Conservation (phyloP, 305 asterid species). For the Euphrasia arctica region DNA sequence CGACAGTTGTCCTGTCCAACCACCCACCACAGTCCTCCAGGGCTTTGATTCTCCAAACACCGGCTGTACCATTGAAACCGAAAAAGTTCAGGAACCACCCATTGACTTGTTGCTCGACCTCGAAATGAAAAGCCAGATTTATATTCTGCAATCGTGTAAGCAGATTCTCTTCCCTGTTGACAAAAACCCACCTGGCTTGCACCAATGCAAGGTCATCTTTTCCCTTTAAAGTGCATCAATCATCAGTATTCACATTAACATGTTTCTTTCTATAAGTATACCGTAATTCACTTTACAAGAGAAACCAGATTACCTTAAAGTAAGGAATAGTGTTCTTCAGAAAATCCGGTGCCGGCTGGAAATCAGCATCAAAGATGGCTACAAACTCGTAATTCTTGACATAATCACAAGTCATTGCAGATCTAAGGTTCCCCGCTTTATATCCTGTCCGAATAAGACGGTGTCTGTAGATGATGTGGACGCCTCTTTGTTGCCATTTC, state of each 20-base stretch:
- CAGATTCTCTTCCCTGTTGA: conserved; percentile 88
- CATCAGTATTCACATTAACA: conserved; percentile 25
- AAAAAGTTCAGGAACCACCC: conserved; percentile 90
- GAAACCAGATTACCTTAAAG: conserved; percentile 58
- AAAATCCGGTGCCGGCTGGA: conserved; percentile 90
- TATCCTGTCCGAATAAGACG: conserved; percentile 88
- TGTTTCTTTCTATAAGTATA: conserved; percentile 12
- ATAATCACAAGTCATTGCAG: conserved; percentile 87
- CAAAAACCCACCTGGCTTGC: conserved; percentile 88
- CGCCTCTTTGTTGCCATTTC: conserved; percentile 91
- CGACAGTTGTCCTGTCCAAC: conserved; percentile 93
- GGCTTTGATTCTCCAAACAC: conserved; percentile 95
- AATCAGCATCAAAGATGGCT: conserved; percentile 92
- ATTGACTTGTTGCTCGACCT: conserved; percentile 95
- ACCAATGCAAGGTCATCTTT: conserved; percentile 80
- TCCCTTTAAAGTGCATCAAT: conserved; percentile 50
- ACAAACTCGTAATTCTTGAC: conserved; percentile 83
- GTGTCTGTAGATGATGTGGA: conserved; percentile 68
- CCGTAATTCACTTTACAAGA: conserved; percentile 16
- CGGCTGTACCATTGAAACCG: conserved; percentile 94
- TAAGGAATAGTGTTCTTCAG: conserved; percentile 82
- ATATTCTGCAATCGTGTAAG: conserved; percentile 82
- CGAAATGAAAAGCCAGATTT: conserved; percentile 84
- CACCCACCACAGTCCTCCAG: conserved; percentile 93
- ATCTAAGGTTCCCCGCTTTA: conserved; percentile 93